Conservation (phyloP, 768 basidiomycete species). For the Rhodotorula toruloides region DNA sequence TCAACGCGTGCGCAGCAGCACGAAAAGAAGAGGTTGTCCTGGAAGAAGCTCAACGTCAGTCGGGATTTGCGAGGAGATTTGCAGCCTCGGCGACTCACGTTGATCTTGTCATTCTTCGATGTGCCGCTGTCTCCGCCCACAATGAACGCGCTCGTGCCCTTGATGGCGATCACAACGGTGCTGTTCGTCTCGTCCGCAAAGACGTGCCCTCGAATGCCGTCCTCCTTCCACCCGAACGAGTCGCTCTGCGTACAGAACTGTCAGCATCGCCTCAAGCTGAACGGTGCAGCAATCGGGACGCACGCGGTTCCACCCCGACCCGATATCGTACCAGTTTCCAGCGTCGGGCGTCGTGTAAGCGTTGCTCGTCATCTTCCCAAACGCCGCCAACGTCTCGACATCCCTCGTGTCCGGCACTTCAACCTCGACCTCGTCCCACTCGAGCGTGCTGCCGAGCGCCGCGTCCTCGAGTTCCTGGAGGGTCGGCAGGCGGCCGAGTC, state of each 20-base stretch:
- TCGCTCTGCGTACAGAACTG: conserved; percentile 52
- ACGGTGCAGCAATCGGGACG: conserved; percentile 35
- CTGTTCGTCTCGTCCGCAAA: conserved; percentile 78
- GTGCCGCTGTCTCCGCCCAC: conserved; percentile 55
- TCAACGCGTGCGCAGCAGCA: conserved; percentile 96
- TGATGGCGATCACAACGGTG: conserved; percentile 80
- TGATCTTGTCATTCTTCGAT: conserved; percentile 78
- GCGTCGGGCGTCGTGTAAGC: conserved; percentile 61
- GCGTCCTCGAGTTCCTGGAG: conserved; percentile 1
- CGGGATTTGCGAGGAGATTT: background rate
- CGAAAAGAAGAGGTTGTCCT: conserved; percentile 84
- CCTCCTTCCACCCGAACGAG: conserved; percentile 88
- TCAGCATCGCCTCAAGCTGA: too few species aligned
- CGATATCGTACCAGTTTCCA: conserved; percentile 64
- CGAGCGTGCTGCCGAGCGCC: conserved; percentile 20
- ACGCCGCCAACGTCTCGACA: conserved; percentile 63
- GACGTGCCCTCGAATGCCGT: conserved; percentile 85
- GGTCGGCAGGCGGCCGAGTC: background rate
- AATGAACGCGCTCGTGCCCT: conserved; percentile 72
- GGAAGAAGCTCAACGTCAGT: background rate
- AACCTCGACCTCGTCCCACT: conserved; percentile 58
- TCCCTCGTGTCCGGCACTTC: conserved; percentile 63
- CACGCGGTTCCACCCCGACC: conserved; percentile 57
- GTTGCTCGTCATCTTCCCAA: conserved; percentile 87
- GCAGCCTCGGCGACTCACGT: conserved; percentile 47